phyloP scores from a whole-genome alignment of 2,329 filamentous ascomycete species.

The Fusarium phyllophilum region DNA sequence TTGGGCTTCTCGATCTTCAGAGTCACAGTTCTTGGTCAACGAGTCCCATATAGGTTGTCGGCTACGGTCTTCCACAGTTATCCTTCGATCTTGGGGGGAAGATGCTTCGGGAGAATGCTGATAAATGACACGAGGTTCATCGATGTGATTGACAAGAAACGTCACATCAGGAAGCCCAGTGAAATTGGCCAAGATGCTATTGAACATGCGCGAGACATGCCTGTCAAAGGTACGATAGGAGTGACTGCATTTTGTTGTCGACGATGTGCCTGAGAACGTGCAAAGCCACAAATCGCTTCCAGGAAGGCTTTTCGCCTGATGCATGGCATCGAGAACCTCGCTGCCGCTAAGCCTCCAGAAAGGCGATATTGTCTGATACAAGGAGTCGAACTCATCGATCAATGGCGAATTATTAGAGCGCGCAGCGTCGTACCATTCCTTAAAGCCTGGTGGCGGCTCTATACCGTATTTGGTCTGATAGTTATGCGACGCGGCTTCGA shows the following conservation, averaged over 20 bases:
- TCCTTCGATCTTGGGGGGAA: neutral
- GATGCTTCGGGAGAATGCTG: conserved; percentile 13
- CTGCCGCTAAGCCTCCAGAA: conserved; percentile 52
- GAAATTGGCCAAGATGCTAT: conserved; percentile 43
- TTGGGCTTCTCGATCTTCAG: neutral
- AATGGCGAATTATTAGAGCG: conserved; percentile 51
- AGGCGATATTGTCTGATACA: conserved; percentile 53
- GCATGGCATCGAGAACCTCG: conserved; percentile 46
- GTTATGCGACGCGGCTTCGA: conserved; percentile 49
- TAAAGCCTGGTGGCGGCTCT: conserved; percentile 58
- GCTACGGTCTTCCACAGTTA: conserved; percentile 38
- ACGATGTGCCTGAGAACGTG: conserved; percentile 36
- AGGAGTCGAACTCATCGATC: conserved; percentile 61
- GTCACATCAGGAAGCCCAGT: conserved; percentile 49
- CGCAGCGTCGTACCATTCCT: conserved; percentile 57
- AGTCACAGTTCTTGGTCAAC: conserved; percentile 46
- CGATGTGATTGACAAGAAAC: conserved; percentile 58
- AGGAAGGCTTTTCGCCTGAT: conserved; percentile 32
- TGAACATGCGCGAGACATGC: conserved; percentile 46
- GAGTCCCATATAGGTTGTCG: conserved; percentile 45
- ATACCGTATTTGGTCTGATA: conserved; percentile 56
- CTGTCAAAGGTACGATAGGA: conserved; percentile 47
- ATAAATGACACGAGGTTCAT: conserved; percentile 57
- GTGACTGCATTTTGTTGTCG: conserved; percentile 49
- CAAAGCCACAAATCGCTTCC: conserved; percentile 53